phyloP scores from a whole-genome alignment of 139 green algal genomes.

The Micractinium sp. region DNA sequence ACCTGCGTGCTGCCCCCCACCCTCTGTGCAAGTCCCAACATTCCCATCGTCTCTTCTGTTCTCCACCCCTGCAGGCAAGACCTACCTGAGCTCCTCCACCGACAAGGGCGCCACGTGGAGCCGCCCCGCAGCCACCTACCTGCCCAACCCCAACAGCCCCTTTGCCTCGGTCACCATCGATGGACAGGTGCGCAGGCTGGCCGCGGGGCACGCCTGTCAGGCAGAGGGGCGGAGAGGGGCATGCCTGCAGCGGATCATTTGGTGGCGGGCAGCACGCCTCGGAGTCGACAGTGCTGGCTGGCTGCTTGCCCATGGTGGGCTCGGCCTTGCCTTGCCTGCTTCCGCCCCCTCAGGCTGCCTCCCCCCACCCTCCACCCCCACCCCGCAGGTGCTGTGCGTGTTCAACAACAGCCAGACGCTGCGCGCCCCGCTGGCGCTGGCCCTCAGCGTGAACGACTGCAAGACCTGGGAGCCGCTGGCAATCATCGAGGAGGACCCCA shows the following conservation, averaged over 20 bases:
- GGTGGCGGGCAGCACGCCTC: too few species aligned
- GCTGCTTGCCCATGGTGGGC: too few species aligned
- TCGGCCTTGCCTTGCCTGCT: too few species aligned
- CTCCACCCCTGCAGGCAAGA: conserved; percentile 13
- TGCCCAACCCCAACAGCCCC: conserved; percentile 56
- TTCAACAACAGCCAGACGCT: conserved; percentile 33
- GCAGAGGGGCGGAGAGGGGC: not conserved
- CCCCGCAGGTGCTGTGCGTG: conserved; percentile 26
- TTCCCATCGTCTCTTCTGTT: not conserved
- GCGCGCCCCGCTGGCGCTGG: conserved; percentile 24
- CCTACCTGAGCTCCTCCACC: conserved; percentile 30
- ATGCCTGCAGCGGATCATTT: too few species aligned
- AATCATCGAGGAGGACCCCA: conserved; percentile 38
- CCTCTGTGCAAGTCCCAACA: too few species aligned
- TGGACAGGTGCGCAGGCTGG: conserved; percentile 17
- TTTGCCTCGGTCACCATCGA: conserved; percentile 33
- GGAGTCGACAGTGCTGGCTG: too few species aligned
- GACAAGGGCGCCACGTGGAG: conserved; percentile 47
- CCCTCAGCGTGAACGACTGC: conserved; percentile 40
- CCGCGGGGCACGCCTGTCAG: not conserved
- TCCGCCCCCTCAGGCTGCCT: too few species aligned
- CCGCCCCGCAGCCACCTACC: not conserved
- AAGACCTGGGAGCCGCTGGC: conserved; percentile 41
- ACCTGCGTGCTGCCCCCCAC: too few species aligned
- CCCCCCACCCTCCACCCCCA: not conserved